Evolutionary conservation across 1,284 basidiomycete species (phyloP).

Genomic region (Pholiota adiposa): DNA sequence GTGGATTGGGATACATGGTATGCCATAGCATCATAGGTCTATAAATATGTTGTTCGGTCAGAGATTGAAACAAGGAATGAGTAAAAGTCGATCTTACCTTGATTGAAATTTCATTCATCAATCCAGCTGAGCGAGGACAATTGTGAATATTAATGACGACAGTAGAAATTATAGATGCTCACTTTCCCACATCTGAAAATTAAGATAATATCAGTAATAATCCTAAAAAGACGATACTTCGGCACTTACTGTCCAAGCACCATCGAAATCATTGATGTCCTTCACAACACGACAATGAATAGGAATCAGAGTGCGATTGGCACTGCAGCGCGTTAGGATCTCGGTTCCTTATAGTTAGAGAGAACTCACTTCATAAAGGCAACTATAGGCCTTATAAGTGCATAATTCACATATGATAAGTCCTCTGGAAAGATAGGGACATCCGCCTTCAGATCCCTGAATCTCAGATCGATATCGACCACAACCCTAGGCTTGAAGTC

Average conservation of each 20-base stretch:
- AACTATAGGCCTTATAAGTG: constrained; percentile 95
- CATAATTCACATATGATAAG: constrained; percentile 91
- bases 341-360: not conserved
- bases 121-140: constrained; percentile 56
- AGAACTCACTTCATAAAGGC: constrained; percentile 93
- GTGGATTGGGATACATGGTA: constrained; percentile 89
- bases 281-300: constrained; percentile 88
- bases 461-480: constrained; percentile 94
- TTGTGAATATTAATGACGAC: not conserved
- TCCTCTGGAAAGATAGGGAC: constrained; percentile 91
- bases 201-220: constrained; percentile 23
- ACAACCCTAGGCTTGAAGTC: constrained; percentile 60
- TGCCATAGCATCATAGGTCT: constrained; percentile 90
- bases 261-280: constrained; percentile 82
- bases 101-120: constrained; percentile 81
- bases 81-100: constrained; percentile 50
- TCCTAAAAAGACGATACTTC: not conserved
- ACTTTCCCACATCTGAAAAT: constrained; percentile 83
- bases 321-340: constrained; percentile 47
- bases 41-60: not conserved
- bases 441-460: constrained; percentile 95
- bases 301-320: constrained; percentile 89
- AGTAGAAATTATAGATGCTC: constrained; percentile 31
- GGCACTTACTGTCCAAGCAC: constrained; percentile 82
- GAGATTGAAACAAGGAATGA: not conserved